phyloP scores from a whole-genome alignment of 306 rosid genomes.

The Morella rubra region DNA sequence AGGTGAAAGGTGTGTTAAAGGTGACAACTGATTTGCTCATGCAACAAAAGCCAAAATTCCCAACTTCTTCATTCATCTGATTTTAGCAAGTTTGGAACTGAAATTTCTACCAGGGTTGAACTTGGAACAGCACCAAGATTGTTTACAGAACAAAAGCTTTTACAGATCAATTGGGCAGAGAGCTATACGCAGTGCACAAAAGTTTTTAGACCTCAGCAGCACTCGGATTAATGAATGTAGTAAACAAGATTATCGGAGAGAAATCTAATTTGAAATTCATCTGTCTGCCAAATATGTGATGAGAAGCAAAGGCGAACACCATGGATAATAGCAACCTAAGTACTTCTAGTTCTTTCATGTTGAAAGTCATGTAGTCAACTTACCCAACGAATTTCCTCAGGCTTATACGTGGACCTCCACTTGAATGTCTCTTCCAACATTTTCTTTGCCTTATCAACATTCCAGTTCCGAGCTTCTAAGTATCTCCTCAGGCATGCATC shows the following conservation, averaged over 20 bases:
- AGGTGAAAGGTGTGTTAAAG: background rate
- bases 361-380: background rate
- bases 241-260: background rate
- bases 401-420: constrained; percentile 82
- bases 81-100: background rate
- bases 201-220: background rate
- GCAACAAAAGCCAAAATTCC: background rate
- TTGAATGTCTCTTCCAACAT: constrained; percentile 74
- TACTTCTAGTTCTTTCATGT: background rate
- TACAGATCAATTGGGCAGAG: background rate
- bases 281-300: background rate
- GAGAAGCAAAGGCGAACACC: background rate
- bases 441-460: constrained; percentile 74
- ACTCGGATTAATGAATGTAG: background rate
- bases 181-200: background rate
- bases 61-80: background rate
- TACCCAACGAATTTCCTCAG: constrained; percentile 97
- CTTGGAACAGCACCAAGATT: background rate
- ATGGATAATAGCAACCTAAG: background rate
- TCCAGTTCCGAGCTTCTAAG: constrained; percentile 82
- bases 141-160: background rate
- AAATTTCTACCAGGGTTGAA: background rate
- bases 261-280: background rate
- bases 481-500: constrained; percentile 80
- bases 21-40: background rate